Conservation (phyloP, 768 basidiomycete genomes). For the Podaxis sp. region DNA sequence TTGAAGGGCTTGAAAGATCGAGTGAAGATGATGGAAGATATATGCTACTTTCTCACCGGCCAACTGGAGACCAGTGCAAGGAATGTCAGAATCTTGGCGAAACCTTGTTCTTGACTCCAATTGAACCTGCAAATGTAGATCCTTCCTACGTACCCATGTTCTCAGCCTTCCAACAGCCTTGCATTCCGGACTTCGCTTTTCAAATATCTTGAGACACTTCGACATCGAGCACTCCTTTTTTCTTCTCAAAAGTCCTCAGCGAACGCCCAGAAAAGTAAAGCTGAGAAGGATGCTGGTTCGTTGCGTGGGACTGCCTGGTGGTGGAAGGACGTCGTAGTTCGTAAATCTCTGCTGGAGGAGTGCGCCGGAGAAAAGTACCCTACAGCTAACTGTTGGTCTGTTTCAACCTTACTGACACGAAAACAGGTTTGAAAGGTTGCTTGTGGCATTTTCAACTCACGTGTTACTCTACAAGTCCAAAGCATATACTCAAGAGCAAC, state of each 20-base stretch:
- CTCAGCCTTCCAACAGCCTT: constrained; percentile 48
- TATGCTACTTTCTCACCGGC: constrained; percentile 48
- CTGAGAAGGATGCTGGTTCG: constrained; percentile 10
- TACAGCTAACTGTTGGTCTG: neutral
- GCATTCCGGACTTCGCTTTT: constrained; percentile 51
- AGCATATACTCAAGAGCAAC: neutral
- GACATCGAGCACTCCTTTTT: constrained; percentile 39
- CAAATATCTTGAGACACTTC: constrained; percentile 49
- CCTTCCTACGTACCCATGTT: constrained; percentile 51
- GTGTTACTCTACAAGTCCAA: constrained; percentile 35
- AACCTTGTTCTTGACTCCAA: neutral
- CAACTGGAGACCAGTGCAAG: constrained; percentile 38
- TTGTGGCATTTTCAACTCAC: constrained; percentile 54
- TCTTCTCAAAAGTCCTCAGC: constrained; percentile 19
- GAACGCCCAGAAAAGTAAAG: constrained; percentile 19
- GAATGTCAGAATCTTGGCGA: constrained; percentile 25
- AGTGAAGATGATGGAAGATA: constrained; percentile 50
- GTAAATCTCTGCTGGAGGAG: constrained; percentile 56
- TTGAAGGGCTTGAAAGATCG: constrained; percentile 50
- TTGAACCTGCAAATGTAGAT: constrained; percentile 30
- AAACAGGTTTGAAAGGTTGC: constrained; percentile 49
- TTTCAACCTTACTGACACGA: neutral
- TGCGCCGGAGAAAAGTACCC: constrained; percentile 50
- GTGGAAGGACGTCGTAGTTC: constrained; percentile 59
- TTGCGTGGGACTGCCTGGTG: constrained; percentile 34